Evolutionary conservation across 2,329 filamentous ascomycete genomes (phyloP).

Genomic region (Chaetoscypha palmicola): DNA sequence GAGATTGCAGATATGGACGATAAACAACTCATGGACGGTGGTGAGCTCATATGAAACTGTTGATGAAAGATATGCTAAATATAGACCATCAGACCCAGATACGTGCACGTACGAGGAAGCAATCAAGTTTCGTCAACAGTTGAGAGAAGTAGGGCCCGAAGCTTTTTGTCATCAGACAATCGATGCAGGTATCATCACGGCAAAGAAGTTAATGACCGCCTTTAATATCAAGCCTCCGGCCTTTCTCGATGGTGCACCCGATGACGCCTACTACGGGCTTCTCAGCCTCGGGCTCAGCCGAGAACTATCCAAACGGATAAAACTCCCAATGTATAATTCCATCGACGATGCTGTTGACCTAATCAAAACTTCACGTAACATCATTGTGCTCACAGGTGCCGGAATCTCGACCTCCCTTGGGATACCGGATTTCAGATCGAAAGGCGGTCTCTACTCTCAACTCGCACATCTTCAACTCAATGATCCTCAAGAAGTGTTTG

Average conservation of each 20-base stretch:
- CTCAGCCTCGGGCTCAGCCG: slow-evolving; percentile 71
- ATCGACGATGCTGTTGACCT: slow-evolving; percentile 80
- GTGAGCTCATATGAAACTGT: slow-evolving; percentile 14
- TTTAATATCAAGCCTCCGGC: slow-evolving; percentile 70
- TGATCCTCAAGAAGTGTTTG: slow-evolving; percentile 93
- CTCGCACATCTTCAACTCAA: slow-evolving; percentile 65
- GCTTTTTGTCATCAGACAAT: slow-evolving; percentile 70
- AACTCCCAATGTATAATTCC: slow-evolving; percentile 73
- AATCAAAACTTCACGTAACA: slow-evolving; percentile 67
- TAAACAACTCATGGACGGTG: slow-evolving; percentile 38
- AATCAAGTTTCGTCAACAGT: slow-evolving; percentile 57
- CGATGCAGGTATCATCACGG: slow-evolving; percentile 60
- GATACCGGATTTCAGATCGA: slow-evolving; percentile 94
- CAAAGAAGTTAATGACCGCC: slow-evolving; percentile 77
- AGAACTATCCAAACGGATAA: slow-evolving; percentile 74
- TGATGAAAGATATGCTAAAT: slow-evolving; percentile 20
- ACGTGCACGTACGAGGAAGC: slow-evolving; percentile 63
- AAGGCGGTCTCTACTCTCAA: slow-evolving; percentile 84
- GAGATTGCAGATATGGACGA: slow-evolving; percentile 38
- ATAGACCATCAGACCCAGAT: slow-evolving; percentile 19
- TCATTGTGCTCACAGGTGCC: slow-evolving; percentile 89
- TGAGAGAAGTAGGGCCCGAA: slow-evolving; percentile 70
- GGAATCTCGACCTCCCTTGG: slow-evolving; percentile 95
- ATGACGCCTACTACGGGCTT: slow-evolving; percentile 68
- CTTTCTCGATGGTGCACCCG: slow-evolving; percentile 65